Base-by-base conservation (phyloP, 805 yeast genomes). In the Huiozyma naganishii region DNA sequence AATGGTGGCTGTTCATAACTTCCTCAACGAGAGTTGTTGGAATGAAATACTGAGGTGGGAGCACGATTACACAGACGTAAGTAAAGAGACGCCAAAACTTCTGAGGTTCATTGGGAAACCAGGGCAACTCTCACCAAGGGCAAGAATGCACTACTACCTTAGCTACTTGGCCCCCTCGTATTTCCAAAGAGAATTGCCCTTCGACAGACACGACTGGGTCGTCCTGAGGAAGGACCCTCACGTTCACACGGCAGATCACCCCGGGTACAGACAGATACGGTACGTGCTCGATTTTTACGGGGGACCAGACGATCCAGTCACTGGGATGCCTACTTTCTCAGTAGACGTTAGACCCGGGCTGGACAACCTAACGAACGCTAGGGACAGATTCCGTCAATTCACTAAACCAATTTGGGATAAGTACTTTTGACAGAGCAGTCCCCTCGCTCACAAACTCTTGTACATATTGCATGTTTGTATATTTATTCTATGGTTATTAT, bases 161-260 rank as follows among this genome's bases (percentile, higher is more conserved):
- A 80, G 90, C 9, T 72, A 75, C 51, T 27, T 80, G 1, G 83
- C 82, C 68, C 97, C 98, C 1, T 67, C 71, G 11, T 70, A 72
- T 8, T 90, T 77, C 66, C 80, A 78, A 48, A 66, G 80, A 1
- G 82, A 82, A 49, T 86, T 95, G 4, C 99, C 99, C 6, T 92
- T 92, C 57, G 99, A 92, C 64, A 79, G 99, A 62, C 99, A 92
- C 57, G 99, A 92, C 66, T 92, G 99, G 99, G 83, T 95, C 3
- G 95, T 92, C 5, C 70, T 90, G 52, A 74, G 98, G 55, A 70
- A 77, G 9, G 68, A 64, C 43, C 65, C 63, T 1, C 13, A 9
- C 9, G 13, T 7, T 9, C 23, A 9, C 13, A 39, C 61, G 29
- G 65, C 62, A 1, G 64, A 61, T 29, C 44, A 47, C 37, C 64